Evolutionary conservation across 2,329 filamentous ascomycete species (phyloP).

Genomic region (Pseudopithomyces chartarum): DNA sequence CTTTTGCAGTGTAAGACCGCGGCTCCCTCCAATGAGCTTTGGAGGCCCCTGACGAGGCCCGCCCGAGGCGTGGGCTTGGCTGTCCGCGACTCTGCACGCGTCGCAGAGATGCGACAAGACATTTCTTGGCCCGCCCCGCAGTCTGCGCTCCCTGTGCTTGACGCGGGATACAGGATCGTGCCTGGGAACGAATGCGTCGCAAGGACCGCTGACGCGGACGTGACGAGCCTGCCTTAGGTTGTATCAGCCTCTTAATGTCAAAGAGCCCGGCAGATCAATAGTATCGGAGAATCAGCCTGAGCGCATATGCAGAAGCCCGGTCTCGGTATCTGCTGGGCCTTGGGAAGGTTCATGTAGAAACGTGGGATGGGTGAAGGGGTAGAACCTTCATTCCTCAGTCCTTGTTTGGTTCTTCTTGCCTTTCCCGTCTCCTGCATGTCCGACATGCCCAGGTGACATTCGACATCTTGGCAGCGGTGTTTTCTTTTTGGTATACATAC

Average conservation of each 20-base stretch:
- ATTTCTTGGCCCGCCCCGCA: conserved; percentile 25
- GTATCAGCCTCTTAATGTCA: conserved; percentile 19
- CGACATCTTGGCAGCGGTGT: background rate
- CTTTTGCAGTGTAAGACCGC: conserved; percentile 22
- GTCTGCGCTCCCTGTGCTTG: background rate
- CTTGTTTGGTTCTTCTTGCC: conserved; percentile 4
- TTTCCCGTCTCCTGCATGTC: conserved; percentile 1
- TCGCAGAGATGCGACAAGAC: conserved; percentile 39
- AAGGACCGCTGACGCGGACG: conserved; percentile 23
- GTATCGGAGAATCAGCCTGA: conserved; percentile 13
- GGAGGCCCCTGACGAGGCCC: conserved; percentile 24
- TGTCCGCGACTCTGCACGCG: conserved; percentile 17
- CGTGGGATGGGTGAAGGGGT: background rate
- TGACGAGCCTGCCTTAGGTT: conserved; percentile 19
- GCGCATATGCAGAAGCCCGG: conserved; percentile 19
- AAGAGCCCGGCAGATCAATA: background rate
- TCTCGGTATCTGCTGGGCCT: conserved; percentile 1
- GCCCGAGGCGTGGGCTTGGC: conserved; percentile 21
- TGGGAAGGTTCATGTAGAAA: background rate
- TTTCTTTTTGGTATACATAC: background rate
- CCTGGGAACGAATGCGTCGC: conserved; percentile 19
- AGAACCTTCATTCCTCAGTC: conserved; percentile 1
- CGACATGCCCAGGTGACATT: background rate
- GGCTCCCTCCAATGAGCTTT: conserved; percentile 18
- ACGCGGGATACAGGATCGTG: conserved; percentile 1